Evolutionary conservation across 2,329 filamentous ascomycete genomes (phyloP).

Genomic region (Colletotrichum sp.): DNA sequence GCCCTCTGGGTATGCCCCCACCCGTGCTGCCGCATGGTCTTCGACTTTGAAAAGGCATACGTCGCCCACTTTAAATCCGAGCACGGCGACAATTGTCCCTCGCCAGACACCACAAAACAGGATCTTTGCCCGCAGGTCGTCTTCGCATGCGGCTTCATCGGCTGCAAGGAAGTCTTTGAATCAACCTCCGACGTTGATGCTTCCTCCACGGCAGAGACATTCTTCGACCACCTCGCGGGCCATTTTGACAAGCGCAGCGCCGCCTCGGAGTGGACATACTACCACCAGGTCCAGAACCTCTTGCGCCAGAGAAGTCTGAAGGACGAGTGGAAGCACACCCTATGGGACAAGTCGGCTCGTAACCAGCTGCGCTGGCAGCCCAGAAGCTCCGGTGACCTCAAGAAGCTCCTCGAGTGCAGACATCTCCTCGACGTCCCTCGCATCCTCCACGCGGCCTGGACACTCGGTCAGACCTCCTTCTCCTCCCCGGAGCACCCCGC

Average conservation of each 20-base stretch:
- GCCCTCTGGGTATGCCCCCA: conserved; percentile 48
- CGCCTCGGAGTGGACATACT: conserved; percentile 44
- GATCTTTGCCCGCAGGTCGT: conserved; percentile 49
- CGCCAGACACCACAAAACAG: conserved; percentile 42
- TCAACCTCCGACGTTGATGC: conserved; percentile 41
- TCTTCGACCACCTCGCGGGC: conserved; percentile 53
- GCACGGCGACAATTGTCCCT: conserved; percentile 35
- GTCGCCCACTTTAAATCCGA: conserved; percentile 48
- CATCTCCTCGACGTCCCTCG: conserved; percentile 45
- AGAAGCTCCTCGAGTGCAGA: conserved; percentile 49
- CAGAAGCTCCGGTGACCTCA: conserved; percentile 46
- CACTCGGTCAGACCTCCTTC: conserved; percentile 46
- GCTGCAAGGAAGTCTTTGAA: conserved; percentile 49
- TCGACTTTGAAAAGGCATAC: conserved; percentile 51
- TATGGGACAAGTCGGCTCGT: conserved; percentile 50
- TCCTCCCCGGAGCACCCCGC: conserved; percentile 27
- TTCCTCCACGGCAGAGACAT: conserved; percentile 42
- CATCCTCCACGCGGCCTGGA: conserved; percentile 48
- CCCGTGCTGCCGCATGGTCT: conserved; percentile 45
- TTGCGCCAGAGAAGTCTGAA: conserved; percentile 49
- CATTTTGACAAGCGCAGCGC: conserved; percentile 40
- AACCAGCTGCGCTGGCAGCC: conserved; percentile 44
- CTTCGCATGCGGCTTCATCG: conserved; percentile 47
- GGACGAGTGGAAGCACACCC: conserved; percentile 49
- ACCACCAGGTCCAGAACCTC: conserved; percentile 47